A percentile compares a stretch with the other conserved stretches of the same genome.
These are phyloP conservation scores for Urtica urens DNA, from an alignment of 306 rosid species.

Conservation along the genomic window DNA sequence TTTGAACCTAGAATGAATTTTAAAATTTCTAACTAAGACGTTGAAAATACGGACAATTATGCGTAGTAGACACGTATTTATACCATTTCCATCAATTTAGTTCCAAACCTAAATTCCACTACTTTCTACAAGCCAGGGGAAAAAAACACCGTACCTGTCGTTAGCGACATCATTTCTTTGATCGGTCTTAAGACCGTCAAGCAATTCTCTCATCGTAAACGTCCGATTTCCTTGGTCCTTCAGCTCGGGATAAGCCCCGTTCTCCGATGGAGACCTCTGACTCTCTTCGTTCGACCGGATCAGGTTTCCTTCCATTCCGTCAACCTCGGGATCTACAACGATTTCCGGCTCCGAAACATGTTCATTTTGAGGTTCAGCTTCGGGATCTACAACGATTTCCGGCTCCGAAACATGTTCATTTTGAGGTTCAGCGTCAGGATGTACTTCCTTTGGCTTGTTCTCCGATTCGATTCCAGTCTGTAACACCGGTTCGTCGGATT, in stretches of 20 bases:
- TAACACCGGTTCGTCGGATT: conserved; percentile 21
- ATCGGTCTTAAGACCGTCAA: conserved; percentile 58
- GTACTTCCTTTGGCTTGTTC: neutral
- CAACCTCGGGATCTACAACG: conserved; percentile 25
- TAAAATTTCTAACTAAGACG: too few species aligned
- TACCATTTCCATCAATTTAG: neutral
- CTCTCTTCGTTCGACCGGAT: conserved; percentile 22
- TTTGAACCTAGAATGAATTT: too few species aligned
- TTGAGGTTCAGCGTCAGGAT: neutral
- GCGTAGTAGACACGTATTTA: too few species aligned
- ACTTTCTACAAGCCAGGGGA: neutral
- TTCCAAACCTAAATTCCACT: neutral
- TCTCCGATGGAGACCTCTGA: conserved; percentile 9
- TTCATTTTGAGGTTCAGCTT: neutral
- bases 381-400: conserved; percentile 2
- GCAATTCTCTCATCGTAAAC: conserved; percentile 91
- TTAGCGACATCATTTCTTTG: conserved; percentile 21
- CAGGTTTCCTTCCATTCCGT: conserved; percentile 16
- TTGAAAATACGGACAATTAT: too few species aligned
- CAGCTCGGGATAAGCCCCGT: conserved; percentile 32
- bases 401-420: conserved; percentile 8
- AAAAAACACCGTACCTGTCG: conserved; percentile 40
- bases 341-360: conserved; percentile 6
- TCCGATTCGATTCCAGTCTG: conserved; percentile 18
- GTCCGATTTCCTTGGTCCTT: conserved; percentile 88